Conservation (phyloP, 257 asterid genomes). For the Penstemon davidsonii region DNA sequence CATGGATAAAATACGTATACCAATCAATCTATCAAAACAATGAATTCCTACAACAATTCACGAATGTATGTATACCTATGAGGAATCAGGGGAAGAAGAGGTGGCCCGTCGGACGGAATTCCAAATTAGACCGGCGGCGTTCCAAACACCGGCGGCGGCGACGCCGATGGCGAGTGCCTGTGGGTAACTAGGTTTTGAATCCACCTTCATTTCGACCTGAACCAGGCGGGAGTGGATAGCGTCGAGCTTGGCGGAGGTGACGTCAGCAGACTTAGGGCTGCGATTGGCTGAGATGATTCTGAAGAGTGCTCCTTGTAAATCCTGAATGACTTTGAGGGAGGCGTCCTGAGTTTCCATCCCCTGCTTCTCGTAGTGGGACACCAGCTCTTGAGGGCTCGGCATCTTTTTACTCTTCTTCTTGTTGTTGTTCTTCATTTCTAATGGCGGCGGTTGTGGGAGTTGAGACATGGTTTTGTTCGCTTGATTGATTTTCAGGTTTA, state of each 20-base stretch:
- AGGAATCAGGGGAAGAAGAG: conserved; percentile 28
- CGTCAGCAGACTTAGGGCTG: conserved; percentile 26
- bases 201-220: conserved; percentile 64
- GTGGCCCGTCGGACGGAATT: conserved; percentile 51
- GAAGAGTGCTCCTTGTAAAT: conserved; percentile 74
- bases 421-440: conserved; percentile 14
- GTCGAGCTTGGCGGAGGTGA: conserved; percentile 59
- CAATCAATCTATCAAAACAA: no score
- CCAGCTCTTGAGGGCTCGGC: conserved; percentile 70
- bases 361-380: conserved; percentile 70
- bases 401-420: conserved; percentile 39
- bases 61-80: neutral
- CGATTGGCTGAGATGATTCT: conserved; percentile 38
- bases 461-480: conserved; percentile 29
- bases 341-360: conserved; percentile 75
- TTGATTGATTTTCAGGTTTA: neutral
- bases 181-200: conserved; percentile 73
- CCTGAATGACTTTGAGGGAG: conserved; percentile 72
- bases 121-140: conserved; percentile 58
- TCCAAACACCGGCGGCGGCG: conserved; percentile 61
- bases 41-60: no score
- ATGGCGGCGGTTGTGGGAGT: neutral
- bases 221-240: conserved; percentile 58
- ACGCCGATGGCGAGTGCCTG: conserved; percentile 66
- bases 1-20: no score